A percentile compares a stretch with the other conserved stretches of the same genome.
Evolutionary conservation across 805 yeast genomes (phyloP).

Genomic region (Suhomyces sp.): DNA sequence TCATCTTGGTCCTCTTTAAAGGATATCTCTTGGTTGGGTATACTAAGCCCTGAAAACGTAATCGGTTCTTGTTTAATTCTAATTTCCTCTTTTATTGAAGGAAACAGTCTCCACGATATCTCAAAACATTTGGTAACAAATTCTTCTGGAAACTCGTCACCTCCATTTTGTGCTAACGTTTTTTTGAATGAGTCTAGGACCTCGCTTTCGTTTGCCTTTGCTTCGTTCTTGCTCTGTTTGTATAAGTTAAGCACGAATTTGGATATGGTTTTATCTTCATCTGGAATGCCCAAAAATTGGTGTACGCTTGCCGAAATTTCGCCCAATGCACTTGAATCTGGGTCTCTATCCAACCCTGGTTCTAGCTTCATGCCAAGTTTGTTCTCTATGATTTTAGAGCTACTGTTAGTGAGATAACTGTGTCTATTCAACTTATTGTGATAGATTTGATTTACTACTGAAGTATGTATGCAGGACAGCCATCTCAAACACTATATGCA

Average conservation of each 20-base stretch:
- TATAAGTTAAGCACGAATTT: constrained; percentile 28
- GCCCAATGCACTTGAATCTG: not conserved
- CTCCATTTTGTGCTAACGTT: constrained; percentile 36
- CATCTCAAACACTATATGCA: too few relatives aligned
- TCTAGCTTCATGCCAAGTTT: not conserved
- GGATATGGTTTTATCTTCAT: constrained; percentile 25
- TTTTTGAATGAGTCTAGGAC: constrained; percentile 9
- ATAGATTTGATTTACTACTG: not conserved
- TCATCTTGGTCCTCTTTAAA: constrained; percentile 7
- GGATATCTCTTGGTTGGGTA: constrained; percentile 18
- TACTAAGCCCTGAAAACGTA: constrained; percentile 9
- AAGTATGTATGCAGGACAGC: constrained; percentile 1
- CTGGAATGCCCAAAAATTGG: constrained; percentile 19
- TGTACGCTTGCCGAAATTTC: constrained; percentile 8
- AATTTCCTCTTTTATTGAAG: not conserved
- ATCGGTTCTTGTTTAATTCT: not conserved
- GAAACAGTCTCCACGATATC: too few relatives aligned
- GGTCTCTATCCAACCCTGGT: not conserved
- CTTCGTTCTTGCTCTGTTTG: constrained; percentile 11
- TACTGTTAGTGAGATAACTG: not conserved
- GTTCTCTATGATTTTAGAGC: not conserved
- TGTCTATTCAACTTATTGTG: not conserved
- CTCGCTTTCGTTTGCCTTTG: constrained; percentile 5
- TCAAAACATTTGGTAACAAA: constrained; percentile 26
- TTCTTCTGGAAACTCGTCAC: constrained; percentile 37